A percentile compares a stretch with the other conserved stretches of the same genome.
Conservation (phyloP, 2,329 filamentous ascomycete genomes). For the Nannizzia gypsea region DNA sequence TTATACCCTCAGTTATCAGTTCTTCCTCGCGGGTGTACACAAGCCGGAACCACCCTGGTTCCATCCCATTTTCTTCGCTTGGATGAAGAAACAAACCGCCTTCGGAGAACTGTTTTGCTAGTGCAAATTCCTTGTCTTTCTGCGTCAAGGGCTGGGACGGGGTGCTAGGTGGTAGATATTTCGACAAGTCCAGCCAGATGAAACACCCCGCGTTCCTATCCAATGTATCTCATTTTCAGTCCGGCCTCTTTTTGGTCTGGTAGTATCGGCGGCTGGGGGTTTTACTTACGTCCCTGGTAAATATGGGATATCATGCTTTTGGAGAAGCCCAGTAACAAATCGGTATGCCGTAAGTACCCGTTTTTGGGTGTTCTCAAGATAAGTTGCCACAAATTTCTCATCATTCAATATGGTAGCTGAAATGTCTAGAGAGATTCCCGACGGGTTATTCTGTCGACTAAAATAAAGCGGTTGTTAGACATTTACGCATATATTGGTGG, state of each 20-base stretch:
- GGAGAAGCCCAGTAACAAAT: conserved; percentile 24
- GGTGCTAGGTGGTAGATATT: conserved; percentile 26
- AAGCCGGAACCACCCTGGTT: conserved; percentile 44
- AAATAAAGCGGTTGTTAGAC: background rate
- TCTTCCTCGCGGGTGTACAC: conserved; percentile 36
- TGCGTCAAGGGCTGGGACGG: conserved; percentile 17
- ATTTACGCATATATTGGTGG: background rate
- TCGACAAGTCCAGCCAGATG: conserved; percentile 42
- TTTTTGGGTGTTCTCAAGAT: conserved; percentile 19
- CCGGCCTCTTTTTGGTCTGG: background rate
- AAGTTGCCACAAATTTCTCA: conserved; percentile 5
- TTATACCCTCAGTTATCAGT: conserved; percentile 26
- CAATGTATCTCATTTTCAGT: background rate
- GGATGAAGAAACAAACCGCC: conserved; percentile 42
- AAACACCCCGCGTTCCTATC: conserved; percentile 46
- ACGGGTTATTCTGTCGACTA: conserved; percentile 6
- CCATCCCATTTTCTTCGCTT: conserved; percentile 34
- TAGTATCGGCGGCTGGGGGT: background rate
- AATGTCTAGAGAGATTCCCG: conserved; percentile 5
- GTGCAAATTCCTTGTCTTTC: conserved; percentile 32
- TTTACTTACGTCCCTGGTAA: conserved; percentile 21
- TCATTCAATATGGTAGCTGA: conserved; percentile 8
- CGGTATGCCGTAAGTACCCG: conserved; percentile 20
- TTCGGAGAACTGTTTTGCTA: conserved; percentile 36
- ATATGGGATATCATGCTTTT: conserved; percentile 30